A percentile compares a stretch with the other conserved stretches of the same genome.
These are phyloP conservation scores for Daldinia decipiens DNA, from an alignment of 495 filamentous ascomycete species.

Conservation along the genomic window DNA sequence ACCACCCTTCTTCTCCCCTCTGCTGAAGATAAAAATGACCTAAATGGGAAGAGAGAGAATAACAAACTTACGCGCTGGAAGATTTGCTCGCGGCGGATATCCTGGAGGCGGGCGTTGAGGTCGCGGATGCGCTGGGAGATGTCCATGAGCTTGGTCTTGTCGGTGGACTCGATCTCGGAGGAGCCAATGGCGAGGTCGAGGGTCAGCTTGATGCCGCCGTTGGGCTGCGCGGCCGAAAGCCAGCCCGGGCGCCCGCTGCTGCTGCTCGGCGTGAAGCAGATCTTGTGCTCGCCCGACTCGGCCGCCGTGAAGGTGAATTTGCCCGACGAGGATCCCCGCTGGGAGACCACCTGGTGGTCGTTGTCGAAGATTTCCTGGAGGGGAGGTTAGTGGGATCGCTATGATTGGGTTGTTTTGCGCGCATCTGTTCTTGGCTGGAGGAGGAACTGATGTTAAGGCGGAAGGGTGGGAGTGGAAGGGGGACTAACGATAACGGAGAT, in stretches of 20 bases:
- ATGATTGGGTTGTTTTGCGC: not conserved
- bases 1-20: too few species aligned
- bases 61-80: conserved; percentile 83
- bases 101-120: conserved; percentile 85
- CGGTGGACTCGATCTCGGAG: conserved; percentile 89
- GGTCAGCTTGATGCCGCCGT: conserved; percentile 80
- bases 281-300: conserved; percentile 90
- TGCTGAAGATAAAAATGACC: too few species aligned
- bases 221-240: conserved; percentile 69
- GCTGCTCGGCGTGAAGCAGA: conserved; percentile 89
- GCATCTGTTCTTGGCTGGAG: too few species aligned
- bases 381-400: not conserved
- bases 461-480: conserved; percentile 21
- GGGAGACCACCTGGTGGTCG: conserved; percentile 92
- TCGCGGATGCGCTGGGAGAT: conserved; percentile 90
- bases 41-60: conserved; percentile 7
- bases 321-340: conserved; percentile 77
- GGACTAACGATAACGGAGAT: conserved; percentile 82
- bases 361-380: conserved; percentile 91
- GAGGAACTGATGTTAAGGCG: too few species aligned
- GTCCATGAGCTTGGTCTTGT: conserved; percentile 93
- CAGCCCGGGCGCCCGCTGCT: conserved; percentile 69
- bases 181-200: conserved; percentile 96
- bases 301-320: conserved; percentile 97
- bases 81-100: conserved; percentile 93